Percentiles rank a stretch among this genome's conserved stretches.
phyloP scores from a whole-genome alignment of 352 stramenopile genomes.

The Aphanomyces cochlioides region DNA sequence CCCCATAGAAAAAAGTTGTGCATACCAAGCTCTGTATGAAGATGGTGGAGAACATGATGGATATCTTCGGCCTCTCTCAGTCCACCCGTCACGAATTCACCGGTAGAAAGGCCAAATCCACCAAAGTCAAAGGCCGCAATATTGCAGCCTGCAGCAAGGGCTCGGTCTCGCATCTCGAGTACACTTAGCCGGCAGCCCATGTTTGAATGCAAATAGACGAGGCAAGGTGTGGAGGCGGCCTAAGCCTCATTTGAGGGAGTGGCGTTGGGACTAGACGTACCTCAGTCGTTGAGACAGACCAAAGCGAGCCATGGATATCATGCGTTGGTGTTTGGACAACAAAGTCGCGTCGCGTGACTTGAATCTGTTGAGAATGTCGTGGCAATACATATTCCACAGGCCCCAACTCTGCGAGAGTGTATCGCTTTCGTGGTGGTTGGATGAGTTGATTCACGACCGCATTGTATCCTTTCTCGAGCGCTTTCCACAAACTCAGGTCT shows the following conservation, averaged over 20 bases:
- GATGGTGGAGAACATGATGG: slow-evolving; percentile 51
- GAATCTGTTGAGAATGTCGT: background rate
- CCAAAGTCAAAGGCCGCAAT: slow-evolving; percentile 79
- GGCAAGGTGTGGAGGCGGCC: slow-evolving; percentile 36
- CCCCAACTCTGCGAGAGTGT: slow-evolving; percentile 48
- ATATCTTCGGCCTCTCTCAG: slow-evolving; percentile 74
- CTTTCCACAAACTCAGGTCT: slow-evolving; percentile 63
- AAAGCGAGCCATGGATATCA: slow-evolving; percentile 5
- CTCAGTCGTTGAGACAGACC: background rate
- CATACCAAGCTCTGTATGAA: slow-evolving; percentile 48
- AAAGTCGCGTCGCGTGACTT: background rate
- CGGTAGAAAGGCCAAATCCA: slow-evolving; percentile 68
- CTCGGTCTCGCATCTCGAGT: slow-evolving; percentile 52
- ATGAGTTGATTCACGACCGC: slow-evolving; percentile 69
- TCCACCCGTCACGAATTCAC: slow-evolving; percentile 78
- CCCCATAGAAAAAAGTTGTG: slow-evolving; percentile 64
- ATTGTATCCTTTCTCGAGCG: slow-evolving; percentile 67
- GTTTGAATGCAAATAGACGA: slow-evolving; percentile 82
- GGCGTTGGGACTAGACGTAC: background rate
- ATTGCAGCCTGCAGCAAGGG: slow-evolving; percentile 57
- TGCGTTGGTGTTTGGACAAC: background rate
- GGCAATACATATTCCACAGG: slow-evolving; percentile 37
- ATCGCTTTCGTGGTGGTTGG: slow-evolving; percentile 55
- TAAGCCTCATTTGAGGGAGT: background rate
- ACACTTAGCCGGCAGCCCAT: slow-evolving; percentile 64